phyloP scores from a whole-genome alignment of 2,329 filamentous ascomycete species.

The Diaporthe aspalathi region DNA sequence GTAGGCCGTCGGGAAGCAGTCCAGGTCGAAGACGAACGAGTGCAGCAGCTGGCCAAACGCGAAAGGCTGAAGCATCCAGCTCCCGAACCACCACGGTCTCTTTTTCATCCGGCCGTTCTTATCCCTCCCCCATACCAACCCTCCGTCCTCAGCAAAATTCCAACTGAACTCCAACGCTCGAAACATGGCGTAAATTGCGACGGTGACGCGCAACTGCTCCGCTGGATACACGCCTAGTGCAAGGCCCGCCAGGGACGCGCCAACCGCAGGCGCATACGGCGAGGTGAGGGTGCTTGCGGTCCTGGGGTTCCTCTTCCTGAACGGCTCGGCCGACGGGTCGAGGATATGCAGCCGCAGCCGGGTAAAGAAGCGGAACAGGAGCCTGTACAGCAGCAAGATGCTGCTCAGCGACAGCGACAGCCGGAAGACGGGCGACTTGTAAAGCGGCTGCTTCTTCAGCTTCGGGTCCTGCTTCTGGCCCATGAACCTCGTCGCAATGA shows the following conservation, averaged over 20 bases:
- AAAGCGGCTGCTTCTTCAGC: conserved; percentile 63
- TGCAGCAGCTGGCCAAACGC: conserved; percentile 82
- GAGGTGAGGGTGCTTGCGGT: conserved; percentile 82
- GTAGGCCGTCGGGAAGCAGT: conserved; percentile 71
- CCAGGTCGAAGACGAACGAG: conserved; percentile 80
- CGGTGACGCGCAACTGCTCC: conserved; percentile 75
- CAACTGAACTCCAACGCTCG: conserved; percentile 87
- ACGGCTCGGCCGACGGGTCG: conserved; percentile 81
- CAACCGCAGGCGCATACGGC: conserved; percentile 86
- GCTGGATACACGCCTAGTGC: conserved; percentile 80
- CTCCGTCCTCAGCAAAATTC: conserved; percentile 82
- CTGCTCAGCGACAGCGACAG: conserved; percentile 85
- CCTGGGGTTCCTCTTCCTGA: conserved; percentile 84
- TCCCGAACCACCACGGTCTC: conserved; percentile 84
- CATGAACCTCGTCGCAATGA: conserved; percentile 61
- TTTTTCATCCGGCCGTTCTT: conserved; percentile 66
- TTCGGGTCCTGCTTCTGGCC: conserved; percentile 52
- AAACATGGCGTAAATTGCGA: conserved; percentile 85
- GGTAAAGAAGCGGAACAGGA: conserved; percentile 90
- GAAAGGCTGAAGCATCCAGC: conserved; percentile 83
- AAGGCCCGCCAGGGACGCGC: conserved; percentile 86
- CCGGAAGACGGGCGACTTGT: conserved; percentile 77
- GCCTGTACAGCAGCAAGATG: conserved; percentile 87
- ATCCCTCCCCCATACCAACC: conserved; percentile 71
- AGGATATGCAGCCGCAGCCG: conserved; percentile 83